Evolutionary conservation across 805 yeast species (phyloP), one percentile per base, ranked within the genome.

Genomic region (Lipomyces lipofer): DNA sequence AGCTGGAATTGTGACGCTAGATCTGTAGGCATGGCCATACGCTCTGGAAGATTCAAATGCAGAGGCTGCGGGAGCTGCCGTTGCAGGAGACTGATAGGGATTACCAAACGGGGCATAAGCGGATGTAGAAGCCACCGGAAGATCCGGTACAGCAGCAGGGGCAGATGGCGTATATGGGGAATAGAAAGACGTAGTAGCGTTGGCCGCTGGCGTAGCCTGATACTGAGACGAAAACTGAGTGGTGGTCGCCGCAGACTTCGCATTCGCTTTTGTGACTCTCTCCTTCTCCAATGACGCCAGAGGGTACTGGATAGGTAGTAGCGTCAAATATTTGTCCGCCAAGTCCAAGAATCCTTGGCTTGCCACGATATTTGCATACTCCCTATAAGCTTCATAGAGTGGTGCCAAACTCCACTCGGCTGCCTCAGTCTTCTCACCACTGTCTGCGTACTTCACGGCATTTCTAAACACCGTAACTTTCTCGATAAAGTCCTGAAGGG

Each of bases 321-420:
- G 75, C 43, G 76, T 75, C 66, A 92, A 77, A 62, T 87, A 81
- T 61, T 78, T 80, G 54, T 75, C 78, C 1, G 98, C 97, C 62
- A 92, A 74, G 8, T 85, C 95, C 63, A 88, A 84, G 60, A 87
- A 83, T 25, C 97, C 98, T 66, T 78, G 83, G 25, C 89, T 82
- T 3, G 96, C 85, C 52, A 90, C 83, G 56, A 86, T 74, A 61
- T 81, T 83, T 43, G 95, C 84, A 69, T 86, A 94, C 70, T 94
- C 98, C 60, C 88, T 76, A 58, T 88, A 82, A 2, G 85, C 84
- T 35, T 76, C 75, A 63, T 83, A 79, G 49, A 84, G 72, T 1
- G 75, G 75, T 38, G 73, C 79, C 42, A 80, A 71, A 12, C 78
- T 73, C 17, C 78, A 67, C n/a, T 61, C 64, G 10, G 60, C 43